Conservation (phyloP, 2,329 filamentous ascomycete species). For the Colletotrichum sp. region DNA sequence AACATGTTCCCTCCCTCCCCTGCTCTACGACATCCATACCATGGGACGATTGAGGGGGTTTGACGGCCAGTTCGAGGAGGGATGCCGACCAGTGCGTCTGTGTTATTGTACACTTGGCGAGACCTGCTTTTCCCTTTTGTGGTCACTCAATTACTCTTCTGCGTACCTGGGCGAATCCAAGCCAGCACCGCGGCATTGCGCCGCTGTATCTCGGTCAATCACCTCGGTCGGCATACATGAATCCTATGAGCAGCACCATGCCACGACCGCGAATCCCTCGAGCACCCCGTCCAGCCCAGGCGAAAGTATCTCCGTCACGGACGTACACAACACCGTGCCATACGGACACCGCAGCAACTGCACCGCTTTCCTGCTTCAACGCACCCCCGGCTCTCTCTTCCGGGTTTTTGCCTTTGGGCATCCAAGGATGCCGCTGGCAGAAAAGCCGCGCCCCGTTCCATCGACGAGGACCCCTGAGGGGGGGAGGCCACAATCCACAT, state of each 20-base stretch:
- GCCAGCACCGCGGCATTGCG: background rate
- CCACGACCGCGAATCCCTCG: background rate
- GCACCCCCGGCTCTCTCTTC: background rate
- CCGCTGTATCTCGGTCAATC: background rate
- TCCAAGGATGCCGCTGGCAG: background rate
- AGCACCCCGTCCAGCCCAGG: background rate
- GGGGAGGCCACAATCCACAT: background rate
- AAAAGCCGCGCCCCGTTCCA: background rate
- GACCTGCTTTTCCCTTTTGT: background rate
- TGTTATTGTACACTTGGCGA: background rate
- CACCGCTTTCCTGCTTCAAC: background rate
- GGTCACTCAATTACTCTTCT: background rate
- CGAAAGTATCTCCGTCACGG: background rate
- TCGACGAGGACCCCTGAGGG: background rate
- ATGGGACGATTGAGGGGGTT: background rate
- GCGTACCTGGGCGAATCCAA: background rate
- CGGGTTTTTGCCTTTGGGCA: background rate
- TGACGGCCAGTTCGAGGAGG: background rate
- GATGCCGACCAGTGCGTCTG: background rate
- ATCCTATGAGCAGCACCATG: background rate
- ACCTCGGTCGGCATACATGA: background rate
- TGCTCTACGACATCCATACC: background rate
- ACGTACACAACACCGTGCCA: background rate
- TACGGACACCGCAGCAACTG: background rate
- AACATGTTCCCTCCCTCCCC: background rate